Evolutionary conservation across 1,284 basidiomycete genomes (phyloP), one percentile per base, ranked within the genome.

Genomic region (Porodaedalea pini): DNA sequence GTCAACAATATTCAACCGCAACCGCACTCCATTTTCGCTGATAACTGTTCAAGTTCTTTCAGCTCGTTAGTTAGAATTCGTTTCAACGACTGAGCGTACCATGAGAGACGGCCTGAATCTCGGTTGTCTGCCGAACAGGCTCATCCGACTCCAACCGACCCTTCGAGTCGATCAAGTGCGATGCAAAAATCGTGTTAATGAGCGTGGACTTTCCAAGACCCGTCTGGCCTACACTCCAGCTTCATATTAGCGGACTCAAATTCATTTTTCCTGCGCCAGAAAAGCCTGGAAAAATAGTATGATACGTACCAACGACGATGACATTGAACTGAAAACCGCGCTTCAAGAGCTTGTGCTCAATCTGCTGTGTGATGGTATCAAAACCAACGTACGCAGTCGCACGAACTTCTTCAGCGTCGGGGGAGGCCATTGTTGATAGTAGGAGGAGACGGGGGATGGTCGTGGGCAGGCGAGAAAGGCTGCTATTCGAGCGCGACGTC

Each of bases 261-360:
- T 8, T 51, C 10, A n/a, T 15, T 36, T 8, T 31, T 19, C 15
- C n/a, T n/a, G 27, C 31, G 15, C 19, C 27, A 11, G 32, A 51
- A 51, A 59, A 37, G 27, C 23, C 11, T 19, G 11, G 17, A 17
- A 43, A 51, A 47, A 57, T 15, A 19, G 50, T 25, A 52, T 37
- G 25, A 51, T 53, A 83, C 91, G 66, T 67, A 94, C 94, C 94
- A 65, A 89, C 94, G 62, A 93, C 89, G 72, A 97, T 96, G 63
- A 95, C 88, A 72, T 99, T 99, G 85, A 99, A 98, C 78, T 97
- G 92, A 81, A 98, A 98, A 61, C 95, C 96, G 65, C 96, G 88
- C 79, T 98, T 98, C 76, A 99, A 85, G 67, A 98, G 88, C 83
- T 98, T 99, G 80, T 94, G 90, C 81, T 99, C 96, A 70, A 99